Base-by-base conservation (phyloP, 805 yeast species). In the Wickerhamiella sergipiensis region DNA sequence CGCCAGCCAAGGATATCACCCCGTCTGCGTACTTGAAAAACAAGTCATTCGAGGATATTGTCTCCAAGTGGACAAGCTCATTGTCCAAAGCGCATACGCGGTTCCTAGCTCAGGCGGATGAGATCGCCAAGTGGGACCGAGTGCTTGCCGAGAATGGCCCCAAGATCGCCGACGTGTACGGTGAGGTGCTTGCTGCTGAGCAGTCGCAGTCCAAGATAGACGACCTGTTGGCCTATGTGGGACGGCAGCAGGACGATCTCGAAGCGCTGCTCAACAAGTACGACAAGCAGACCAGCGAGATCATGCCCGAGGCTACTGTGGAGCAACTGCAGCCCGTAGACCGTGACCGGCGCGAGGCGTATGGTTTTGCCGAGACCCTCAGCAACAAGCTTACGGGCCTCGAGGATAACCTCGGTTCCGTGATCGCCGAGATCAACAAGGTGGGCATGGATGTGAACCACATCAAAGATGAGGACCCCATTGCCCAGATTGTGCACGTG, bases 51-150 rank as follows among this genome's bases (percentile, higher is more conserved):
- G 97, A 92, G 61, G 97, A 92, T 64, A 74, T 92, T 57, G 84
- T 92, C 43, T 78, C 88, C 13, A 88, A 84, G 66, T 92, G 98
- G 98, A 84, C 97, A 0, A 79, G 80, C 51, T 95, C 92, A 57
- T 68, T 92, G 53, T 73, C 90, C 1, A 74, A 77, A 13, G 79
- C 92, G 0, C 77, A 90, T 1, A 73, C 75, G 23, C 81, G 85
- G 38, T 92, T 89, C 67, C 82, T 81, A 52, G 67, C 73, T 12
- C 90, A 86, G 63, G 80, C 95, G 8, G 70, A 73, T 22, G 83
- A 82, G 53, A 80, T 90, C 19, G 80, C 82, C 54, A 74, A 76
- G 49, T 92, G 97, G 97, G 98, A 92, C 65, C 76, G 78, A 55
- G 78, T 81, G 17, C 72, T 92, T 45, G 89, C 87, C 10, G 77